Percentiles rank a stretch among this genome's conserved stretches.
These are phyloP conservation scores for Parathielavia appendiculata DNA, from an alignment of 495 filamentous ascomycete genomes.

Conservation along the genomic window DNA sequence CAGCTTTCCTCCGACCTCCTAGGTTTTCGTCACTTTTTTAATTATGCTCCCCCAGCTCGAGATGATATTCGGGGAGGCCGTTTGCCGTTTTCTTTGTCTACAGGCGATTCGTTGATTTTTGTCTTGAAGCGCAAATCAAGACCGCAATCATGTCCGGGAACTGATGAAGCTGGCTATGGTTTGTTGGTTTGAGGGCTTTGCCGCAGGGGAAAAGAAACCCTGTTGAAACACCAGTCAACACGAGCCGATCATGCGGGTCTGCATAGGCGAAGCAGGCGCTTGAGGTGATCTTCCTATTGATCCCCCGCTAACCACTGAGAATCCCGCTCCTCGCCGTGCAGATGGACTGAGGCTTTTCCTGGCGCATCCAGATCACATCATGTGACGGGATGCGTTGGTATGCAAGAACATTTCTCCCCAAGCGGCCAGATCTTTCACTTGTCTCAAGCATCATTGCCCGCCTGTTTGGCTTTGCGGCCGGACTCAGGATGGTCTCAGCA, in stretches of 20 bases:
- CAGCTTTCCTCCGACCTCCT: neutral
- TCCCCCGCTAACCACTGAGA: slow-evolving; percentile 17
- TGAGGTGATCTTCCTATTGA: slow-evolving; percentile 24
- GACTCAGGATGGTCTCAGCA: neutral
- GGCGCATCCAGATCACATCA: slow-evolving; percentile 28
- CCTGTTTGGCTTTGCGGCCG: slow-evolving; percentile 8
- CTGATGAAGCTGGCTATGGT: slow-evolving; percentile 1
- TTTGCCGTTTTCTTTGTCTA: neutral
- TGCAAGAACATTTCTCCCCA: slow-evolving; percentile 4
- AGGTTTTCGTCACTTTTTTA: neutral
- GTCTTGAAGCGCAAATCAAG: neutral
- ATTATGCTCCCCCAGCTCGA: no score
- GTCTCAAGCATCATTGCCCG: neutral
- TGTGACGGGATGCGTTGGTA: slow-evolving; percentile 17
- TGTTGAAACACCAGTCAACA: neutral
- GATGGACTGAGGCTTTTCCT: slow-evolving; percentile 2
- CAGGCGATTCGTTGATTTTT: neutral
- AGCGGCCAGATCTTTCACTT: neutral
- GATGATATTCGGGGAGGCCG: neutral
- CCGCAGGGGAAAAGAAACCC: neutral
- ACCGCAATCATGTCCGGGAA: neutral
- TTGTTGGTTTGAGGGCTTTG: neutral
- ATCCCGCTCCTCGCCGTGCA: slow-evolving; percentile 1
- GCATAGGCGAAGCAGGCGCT: slow-evolving; percentile 6
- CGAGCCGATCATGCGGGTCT: neutral